Percentiles rank a stretch among this genome's conserved stretches.
Conservation (phyloP, 345 rosid species). For the Schrenkiella parvula region DNA sequence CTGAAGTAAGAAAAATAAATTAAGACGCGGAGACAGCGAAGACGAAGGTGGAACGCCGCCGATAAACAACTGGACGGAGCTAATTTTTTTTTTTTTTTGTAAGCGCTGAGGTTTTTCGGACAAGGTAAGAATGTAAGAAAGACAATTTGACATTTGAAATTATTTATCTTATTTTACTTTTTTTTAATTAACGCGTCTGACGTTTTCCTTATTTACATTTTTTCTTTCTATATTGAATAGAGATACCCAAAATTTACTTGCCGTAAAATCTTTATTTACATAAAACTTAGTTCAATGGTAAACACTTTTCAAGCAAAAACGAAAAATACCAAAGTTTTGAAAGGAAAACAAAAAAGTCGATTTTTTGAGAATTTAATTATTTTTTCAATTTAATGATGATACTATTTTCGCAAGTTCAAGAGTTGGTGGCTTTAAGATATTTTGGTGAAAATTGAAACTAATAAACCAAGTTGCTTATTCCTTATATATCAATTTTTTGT, state of each 20-base stretch:
- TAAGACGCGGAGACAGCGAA: constrained; percentile 10
- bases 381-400: no score
- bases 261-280: background rate
- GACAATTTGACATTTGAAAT: background rate
- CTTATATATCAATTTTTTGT: no score
- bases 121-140: constrained; percentile 8
- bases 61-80: constrained; percentile 8
- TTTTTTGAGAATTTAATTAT: no score
- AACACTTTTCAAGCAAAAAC: background rate
- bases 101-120: constrained; percentile 22
- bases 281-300: background rate
- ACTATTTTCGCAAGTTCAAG: no score
- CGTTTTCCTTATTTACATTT: background rate
- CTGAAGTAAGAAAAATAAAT: background rate
- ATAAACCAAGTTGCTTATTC: background rate
- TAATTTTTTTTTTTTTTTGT: background rate
- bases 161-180: background rate
- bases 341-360: no score
- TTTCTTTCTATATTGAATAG: background rate
- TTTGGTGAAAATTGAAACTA: background rate
- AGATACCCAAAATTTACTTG: background rate
- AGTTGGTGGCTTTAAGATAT: no score
- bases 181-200: constrained; percentile 1
- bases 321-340: background rate
- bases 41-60: constrained; percentile 10